Conservation (phyloP, 2,329 filamentous ascomycete species). For the Fusarium tjaetaba region DNA sequence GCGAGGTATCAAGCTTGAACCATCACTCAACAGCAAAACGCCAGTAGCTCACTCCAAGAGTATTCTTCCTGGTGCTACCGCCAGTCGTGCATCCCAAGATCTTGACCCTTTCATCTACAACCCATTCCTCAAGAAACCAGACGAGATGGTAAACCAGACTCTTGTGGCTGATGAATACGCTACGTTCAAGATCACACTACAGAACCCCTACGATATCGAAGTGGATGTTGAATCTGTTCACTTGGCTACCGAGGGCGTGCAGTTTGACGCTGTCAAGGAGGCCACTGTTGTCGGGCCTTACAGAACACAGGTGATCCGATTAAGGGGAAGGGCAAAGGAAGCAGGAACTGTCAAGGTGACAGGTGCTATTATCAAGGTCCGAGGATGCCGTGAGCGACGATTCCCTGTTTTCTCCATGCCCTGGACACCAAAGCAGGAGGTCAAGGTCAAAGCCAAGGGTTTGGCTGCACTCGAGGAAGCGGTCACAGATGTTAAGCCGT, state of each 20-base stretch:
- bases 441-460: conserved; percentile 82
- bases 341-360: conserved; percentile 77
- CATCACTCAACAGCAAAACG: conserved; percentile 66
- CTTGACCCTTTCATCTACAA: conserved; percentile 95
- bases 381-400: conserved; percentile 80
- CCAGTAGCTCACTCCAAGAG: conserved; percentile 73
- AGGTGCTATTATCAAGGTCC: conserved; percentile 82
- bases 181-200: conserved; percentile 82
- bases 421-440: conserved; percentile 76
- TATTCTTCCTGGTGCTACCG: conserved; percentile 61
- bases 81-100: conserved; percentile 65
- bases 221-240: conserved; percentile 85
- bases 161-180: conserved; percentile 83
- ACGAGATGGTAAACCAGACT: conserved; percentile 70
- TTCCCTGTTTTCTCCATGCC: conserved; percentile 85
- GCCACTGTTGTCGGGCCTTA: conserved; percentile 80
- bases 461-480: conserved; percentile 65
- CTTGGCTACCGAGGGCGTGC: conserved; percentile 77
- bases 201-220: conserved; percentile 95
- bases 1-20: conserved; percentile 76
- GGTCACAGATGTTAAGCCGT: conserved; percentile 51
- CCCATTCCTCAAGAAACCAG: conserved; percentile 79
- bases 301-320: conserved; percentile 79
- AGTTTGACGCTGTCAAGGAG: conserved; percentile 73
- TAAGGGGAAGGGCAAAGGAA: conserved; percentile 73